Evolutionary conservation across 2,329 filamentous ascomycete genomes (phyloP), one percentile per base, ranked within the genome.

Genomic region (Botryotinia narcissicola): DNA sequence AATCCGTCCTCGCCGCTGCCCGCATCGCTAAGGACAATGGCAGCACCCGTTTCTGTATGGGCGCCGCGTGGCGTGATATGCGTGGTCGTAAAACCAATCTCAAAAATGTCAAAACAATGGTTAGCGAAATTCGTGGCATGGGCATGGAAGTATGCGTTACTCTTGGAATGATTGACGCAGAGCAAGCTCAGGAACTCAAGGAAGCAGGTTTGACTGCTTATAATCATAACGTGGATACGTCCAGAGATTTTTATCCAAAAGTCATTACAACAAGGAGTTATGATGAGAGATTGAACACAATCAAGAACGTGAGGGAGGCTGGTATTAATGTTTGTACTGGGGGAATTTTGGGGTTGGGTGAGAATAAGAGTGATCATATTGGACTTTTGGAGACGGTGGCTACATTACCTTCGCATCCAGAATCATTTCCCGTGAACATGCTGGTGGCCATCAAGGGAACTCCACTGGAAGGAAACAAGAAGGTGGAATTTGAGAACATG

Each of bases 141-240:
- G 93, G 91, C 66, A 95, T 97, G 93, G 94, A 97, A 82, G 91
- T 90, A 12, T 97, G 94, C 82, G 94, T 97, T n/a, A 97, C 94
- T 1, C 87, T 97, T 32, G 94, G 94, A 78, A 97, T 97, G 94
- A 94, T 97, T 78, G 93, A 97, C 82, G 87, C 86, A 9, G 85
- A 87, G 77, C 94, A 97, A 85, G 94, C 94, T 42, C 88, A 88
- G 80, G 92, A 96, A 84, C 87, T 97, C 76, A 94, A 94, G 81
- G 89, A 90, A 2, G 94, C 94, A 0, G 94, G 94, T 0, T 83
- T 97, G 78, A 97, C 94, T 25, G 94, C 94, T 0, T 97, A 97
- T 83, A 97, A 97, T 84, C 94, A 97, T 86, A 97, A 97, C 81
- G 87, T 97, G 76, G 94, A 97, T 83, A 97, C 94, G 1, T 94